Evolutionary conservation across 805 yeast species (phyloP).

Genomic region (Starmerella powellii): DNA sequence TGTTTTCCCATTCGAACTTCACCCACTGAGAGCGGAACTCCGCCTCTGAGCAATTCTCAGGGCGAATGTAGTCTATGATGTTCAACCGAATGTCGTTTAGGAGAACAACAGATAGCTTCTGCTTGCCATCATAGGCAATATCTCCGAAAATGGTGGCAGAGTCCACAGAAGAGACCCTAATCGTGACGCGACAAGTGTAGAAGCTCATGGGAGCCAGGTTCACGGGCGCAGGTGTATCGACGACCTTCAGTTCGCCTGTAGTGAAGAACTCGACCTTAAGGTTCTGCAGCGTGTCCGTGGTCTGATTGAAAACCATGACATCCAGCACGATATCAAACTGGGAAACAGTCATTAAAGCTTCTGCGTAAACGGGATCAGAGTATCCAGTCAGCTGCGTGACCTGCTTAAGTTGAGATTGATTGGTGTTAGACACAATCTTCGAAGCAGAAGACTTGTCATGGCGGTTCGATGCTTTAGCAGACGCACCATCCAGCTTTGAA

Average conservation of each 20-base stretch:
- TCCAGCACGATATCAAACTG: constrained; percentile 94
- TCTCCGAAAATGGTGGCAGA: constrained; percentile 97
- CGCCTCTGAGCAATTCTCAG: constrained; percentile 79
- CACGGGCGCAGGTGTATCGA: constrained; percentile 78
- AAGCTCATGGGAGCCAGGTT: constrained; percentile 97
- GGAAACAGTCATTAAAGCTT: constrained; percentile 89
- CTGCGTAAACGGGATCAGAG: constrained; percentile 96
- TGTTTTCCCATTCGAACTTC: constrained; percentile 98
- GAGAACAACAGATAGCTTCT: constrained; percentile 84
- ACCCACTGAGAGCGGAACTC: constrained; percentile 97
- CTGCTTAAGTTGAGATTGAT: constrained; percentile 67
- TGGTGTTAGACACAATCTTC: constrained; percentile 4
- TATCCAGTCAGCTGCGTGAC: constrained; percentile 94
- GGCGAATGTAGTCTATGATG: constrained; percentile 93
- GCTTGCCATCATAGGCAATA: constrained; percentile 91
- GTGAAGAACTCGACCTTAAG: constrained; percentile 91
- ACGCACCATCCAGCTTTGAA: constrained; percentile 9
- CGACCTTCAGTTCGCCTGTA: constrained; percentile 86
- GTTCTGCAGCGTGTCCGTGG: constrained; percentile 77
- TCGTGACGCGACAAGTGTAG: constrained; percentile 75
- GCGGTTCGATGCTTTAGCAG: background rate
- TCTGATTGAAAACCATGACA: constrained; percentile 87
- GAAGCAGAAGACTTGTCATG: constrained; percentile 2
- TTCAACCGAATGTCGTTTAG: constrained; percentile 91
- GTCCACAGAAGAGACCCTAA: constrained; percentile 92